phyloP scores from a whole-genome alignment of 225 moss, liverwort and hornwort species.

The Lunularia cruciata region DNA sequence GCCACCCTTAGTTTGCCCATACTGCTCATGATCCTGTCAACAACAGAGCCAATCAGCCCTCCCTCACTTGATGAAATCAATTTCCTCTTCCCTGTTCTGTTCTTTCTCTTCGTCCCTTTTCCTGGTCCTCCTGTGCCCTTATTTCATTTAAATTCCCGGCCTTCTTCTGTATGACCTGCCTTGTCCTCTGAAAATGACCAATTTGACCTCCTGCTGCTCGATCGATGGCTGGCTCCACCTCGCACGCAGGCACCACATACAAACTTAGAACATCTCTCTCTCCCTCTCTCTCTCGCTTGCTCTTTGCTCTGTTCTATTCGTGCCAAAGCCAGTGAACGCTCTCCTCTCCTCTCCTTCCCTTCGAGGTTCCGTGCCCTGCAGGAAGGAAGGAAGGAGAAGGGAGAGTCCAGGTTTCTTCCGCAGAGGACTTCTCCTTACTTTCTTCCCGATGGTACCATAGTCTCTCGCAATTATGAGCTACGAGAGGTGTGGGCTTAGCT shows the following conservation, averaged over 20 bases:
- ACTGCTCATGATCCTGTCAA: conserved; percentile 14
- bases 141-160: neutral
- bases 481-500: neutral
- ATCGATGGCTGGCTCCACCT: conserved; percentile 11
- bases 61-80: too few species aligned
- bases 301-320: too few species aligned
- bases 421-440: neutral
- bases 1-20: conserved; percentile 13
- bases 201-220: neutral
- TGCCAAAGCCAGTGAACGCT: too few species aligned
- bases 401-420: too few species aligned
- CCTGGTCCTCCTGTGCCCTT: neutral
- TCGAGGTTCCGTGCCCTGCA: too few species aligned
- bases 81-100: neutral
- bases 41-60: neutral
- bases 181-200: neutral
- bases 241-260: neutral
- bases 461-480: neutral
- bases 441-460: too few species aligned
- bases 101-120: neutral
- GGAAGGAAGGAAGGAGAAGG: too few species aligned
- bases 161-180: neutral
- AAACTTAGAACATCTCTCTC: neutral
- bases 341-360: too few species aligned
- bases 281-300: neutral